Conservation (phyloP, 176 grass and related monocot species). For the Alopecurus myosuroides region DNA sequence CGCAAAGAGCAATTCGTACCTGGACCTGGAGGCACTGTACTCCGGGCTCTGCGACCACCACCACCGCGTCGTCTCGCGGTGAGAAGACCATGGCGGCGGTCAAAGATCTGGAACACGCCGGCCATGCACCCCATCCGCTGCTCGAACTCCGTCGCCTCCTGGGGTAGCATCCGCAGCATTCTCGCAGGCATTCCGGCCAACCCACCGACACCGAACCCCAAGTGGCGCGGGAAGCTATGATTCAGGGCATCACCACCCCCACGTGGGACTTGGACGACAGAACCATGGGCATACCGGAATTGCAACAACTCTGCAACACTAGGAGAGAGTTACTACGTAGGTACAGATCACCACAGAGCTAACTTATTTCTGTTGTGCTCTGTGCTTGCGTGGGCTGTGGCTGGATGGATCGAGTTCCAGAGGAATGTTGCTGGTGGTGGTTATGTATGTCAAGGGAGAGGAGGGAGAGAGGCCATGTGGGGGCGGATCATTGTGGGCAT, state of each 20-base stretch:
- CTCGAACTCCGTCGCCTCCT: constrained; percentile 41
- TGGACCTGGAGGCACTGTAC: constrained; percentile 38
- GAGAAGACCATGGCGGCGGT: constrained; percentile 40
- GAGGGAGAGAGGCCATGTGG: not conserved
- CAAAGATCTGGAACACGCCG: constrained; percentile 65
- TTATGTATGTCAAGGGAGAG: not conserved
- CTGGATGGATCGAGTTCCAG: not conserved
- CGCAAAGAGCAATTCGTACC: not conserved
- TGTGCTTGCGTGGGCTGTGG: not conserved
- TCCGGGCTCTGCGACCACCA: not conserved
- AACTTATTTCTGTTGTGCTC: not conserved
- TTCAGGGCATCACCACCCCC: not conserved
- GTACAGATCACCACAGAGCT: not conserved
- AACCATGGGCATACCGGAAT: not conserved
- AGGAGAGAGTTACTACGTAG: not conserved
- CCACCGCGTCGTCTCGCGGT: constrained; percentile 6
- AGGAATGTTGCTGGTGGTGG: constrained; percentile 19
- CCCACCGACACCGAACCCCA: not conserved
- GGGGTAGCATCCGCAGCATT: constrained; percentile 16
- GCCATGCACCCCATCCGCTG: constrained; percentile 64
- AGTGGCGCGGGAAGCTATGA: not conserved
- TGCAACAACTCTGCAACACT: not conserved
- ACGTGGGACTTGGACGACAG: not conserved
- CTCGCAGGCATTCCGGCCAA: constrained; percentile 17
- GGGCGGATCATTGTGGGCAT: constrained; percentile 20